Percentiles rank a stretch among this genome's conserved stretches.
phyloP scores from a whole-genome alignment of 2,329 filamentous ascomycete species.

The Exophiala oligosperma region DNA sequence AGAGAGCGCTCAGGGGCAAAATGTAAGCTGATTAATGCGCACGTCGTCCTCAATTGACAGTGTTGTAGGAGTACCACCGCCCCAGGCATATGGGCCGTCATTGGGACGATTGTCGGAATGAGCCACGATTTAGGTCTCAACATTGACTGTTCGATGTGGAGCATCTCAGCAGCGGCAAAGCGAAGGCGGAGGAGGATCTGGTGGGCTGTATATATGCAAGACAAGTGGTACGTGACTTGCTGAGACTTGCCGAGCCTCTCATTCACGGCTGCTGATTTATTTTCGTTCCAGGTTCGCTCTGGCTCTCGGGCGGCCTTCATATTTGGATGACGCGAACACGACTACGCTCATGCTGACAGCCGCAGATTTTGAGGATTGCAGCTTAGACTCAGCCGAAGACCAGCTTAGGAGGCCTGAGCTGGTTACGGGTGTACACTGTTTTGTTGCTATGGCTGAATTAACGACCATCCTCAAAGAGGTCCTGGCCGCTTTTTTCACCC shows the following conservation, averaged over 20 bases:
- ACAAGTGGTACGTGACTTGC: conserved; percentile 10
- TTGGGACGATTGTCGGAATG: conserved; percentile 12
- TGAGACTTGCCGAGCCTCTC: neutral
- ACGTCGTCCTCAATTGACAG: neutral
- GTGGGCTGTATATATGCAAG: conserved; percentile 17
- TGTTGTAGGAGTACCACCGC: conserved; percentile 14
- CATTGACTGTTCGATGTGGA: conserved; percentile 17
- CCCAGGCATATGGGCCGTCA: conserved; percentile 15
- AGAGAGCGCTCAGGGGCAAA: conserved; percentile 12
- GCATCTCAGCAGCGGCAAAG: conserved; percentile 5
- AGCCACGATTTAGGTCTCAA: conserved; percentile 16
- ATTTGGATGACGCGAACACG: conserved; percentile 11
- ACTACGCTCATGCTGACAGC: conserved; percentile 15
- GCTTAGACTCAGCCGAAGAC: neutral
- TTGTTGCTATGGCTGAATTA: conserved; percentile 16
- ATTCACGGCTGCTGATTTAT: neutral
- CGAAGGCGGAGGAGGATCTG: conserved; percentile 12
- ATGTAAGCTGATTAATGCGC: conserved; percentile 2
- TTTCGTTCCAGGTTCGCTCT: conserved; percentile 11
- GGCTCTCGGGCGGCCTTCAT: conserved; percentile 17
- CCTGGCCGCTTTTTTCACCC: conserved; percentile 15
- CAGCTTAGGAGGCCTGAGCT: conserved; percentile 8
- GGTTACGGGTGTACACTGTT: conserved; percentile 15
- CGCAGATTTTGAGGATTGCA: conserved; percentile 11
- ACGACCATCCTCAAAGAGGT: conserved; percentile 16